Conservation (phyloP, 257 asterid species). For the Capsicum baccatum region DNA sequence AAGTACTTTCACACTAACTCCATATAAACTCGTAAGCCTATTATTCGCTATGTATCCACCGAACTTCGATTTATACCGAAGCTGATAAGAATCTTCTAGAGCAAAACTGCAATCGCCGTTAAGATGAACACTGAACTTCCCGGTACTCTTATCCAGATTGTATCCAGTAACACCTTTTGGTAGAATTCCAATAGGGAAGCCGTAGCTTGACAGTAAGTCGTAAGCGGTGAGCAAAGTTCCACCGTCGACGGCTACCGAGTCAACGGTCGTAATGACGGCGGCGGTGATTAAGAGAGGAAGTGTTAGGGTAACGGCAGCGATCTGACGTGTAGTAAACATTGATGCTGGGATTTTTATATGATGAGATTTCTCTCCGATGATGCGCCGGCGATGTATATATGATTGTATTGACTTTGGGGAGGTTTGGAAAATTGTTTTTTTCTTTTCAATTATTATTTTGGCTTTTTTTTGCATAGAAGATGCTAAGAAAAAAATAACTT, state of each 20-base stretch:
- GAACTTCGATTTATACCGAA: constrained; percentile 61
- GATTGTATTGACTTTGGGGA: not conserved
- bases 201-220: constrained; percentile 56
- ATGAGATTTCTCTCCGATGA: constrained; percentile 5
- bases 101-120: constrained; percentile 78
- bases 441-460: not conserved
- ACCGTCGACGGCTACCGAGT: not conserved
- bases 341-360: not conserved
- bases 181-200: constrained; percentile 74
- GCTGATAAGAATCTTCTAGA: constrained; percentile 72
- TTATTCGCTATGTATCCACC: constrained; percentile 60
- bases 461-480: not conserved
- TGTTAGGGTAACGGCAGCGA: constrained; percentile 32
- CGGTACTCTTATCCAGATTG: constrained; percentile 62
- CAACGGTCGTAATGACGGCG: not conserved
- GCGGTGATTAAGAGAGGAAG: constrained; percentile 41
- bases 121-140: constrained; percentile 61
- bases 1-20: constrained; percentile 68
- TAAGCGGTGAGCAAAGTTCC: constrained; percentile 56
- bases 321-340: constrained; percentile 32
- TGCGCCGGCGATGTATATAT: not conserved
- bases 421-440: not conserved
- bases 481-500: not conserved
- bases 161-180: constrained; percentile 68
- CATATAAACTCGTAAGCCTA: constrained; percentile 56